A percentile compares a stretch with the other conserved stretches of the same genome.
Evolutionary conservation across 768 basidiomycete genomes (phyloP).

Genomic region (Collybiopsis confluens): DNA sequence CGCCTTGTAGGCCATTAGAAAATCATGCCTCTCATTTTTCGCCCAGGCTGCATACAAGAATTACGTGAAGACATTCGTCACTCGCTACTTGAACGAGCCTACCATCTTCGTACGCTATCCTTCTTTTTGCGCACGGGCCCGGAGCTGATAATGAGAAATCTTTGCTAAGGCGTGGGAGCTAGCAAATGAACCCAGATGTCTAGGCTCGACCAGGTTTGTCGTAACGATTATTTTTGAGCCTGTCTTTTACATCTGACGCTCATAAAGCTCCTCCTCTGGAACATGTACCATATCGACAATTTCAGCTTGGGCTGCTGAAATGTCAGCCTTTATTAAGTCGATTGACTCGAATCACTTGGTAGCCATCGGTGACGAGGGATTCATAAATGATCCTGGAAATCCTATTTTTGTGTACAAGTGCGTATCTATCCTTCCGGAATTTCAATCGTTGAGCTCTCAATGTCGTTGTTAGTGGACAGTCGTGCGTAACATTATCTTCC

Average conservation of each 20-base stretch:
- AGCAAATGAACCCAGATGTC: conserved; percentile 43
- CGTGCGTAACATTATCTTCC: not conserved
- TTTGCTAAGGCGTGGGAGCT: conserved; percentile 21
- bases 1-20: too few species aligned
- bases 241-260: not conserved
- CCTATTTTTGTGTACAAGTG: conserved; percentile 56
- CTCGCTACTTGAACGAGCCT: conserved; percentile 52
- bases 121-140: not conserved
- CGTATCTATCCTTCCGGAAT: conserved; percentile 14
- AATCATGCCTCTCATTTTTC: conserved; percentile 4
- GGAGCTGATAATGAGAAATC: not conserved
- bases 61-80: conserved; percentile 45
- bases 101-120: conserved; percentile 47
- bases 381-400: conserved; percentile 49
- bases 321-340: conserved; percentile 60
- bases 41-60: conserved; percentile 42
- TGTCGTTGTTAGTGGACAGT: not conserved
- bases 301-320: conserved; percentile 48
- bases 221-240: not conserved
- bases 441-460: too few species aligned
- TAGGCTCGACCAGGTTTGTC: conserved; percentile 36
- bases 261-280: conserved; percentile 24
- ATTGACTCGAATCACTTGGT: conserved; percentile 63
- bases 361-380: conserved; percentile 58
- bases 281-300: conserved; percentile 50